phyloP scores from a whole-genome alignment of 2,329 filamentous ascomycete genomes.

The Stachybotrys echinatus region DNA sequence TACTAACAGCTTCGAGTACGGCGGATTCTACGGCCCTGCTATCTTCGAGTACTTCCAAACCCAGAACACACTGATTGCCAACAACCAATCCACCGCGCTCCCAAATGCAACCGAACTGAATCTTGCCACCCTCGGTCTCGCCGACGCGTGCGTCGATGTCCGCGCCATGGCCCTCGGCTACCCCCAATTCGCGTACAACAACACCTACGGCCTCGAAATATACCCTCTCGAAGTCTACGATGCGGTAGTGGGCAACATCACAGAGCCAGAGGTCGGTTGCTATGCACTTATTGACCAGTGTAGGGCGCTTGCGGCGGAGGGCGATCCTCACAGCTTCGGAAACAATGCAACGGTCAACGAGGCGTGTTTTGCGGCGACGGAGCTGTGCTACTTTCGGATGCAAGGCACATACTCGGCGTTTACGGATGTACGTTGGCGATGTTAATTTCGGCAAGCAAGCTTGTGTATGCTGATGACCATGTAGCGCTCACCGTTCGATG shows the following conservation, averaged over 20 bases:
- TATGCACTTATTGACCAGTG: constrained; percentile 45
- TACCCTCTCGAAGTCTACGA: constrained; percentile 39
- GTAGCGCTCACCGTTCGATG: constrained; percentile 55
- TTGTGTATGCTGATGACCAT: neutral
- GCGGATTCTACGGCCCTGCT: constrained; percentile 60
- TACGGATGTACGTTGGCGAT: constrained; percentile 1
- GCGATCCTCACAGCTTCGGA: constrained; percentile 34
- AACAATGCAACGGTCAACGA: constrained; percentile 29
- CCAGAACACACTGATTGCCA: constrained; percentile 45
- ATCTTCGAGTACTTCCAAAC: constrained; percentile 50
- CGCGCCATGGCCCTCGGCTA: constrained; percentile 51
- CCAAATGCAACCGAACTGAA: constrained; percentile 40
- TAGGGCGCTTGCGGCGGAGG: constrained; percentile 19
- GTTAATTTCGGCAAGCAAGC: neutral
- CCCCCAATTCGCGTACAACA: constrained; percentile 51
- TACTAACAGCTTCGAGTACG: constrained; percentile 33
- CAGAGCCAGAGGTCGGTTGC: constrained; percentile 35
- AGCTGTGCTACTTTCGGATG: constrained; percentile 8
- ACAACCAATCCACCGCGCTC: neutral
- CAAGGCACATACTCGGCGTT: constrained; percentile 8
- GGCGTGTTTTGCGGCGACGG: constrained; percentile 45
- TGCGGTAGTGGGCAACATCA: constrained; percentile 6
- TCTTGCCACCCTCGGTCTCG: constrained; percentile 57
- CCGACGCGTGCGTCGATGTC: constrained; percentile 63
- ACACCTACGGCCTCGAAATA: constrained; percentile 57